Evolutionary conservation across 78 protist genomes (phyloP).

Genomic region (Planoprotostelium fungivorum): DNA sequence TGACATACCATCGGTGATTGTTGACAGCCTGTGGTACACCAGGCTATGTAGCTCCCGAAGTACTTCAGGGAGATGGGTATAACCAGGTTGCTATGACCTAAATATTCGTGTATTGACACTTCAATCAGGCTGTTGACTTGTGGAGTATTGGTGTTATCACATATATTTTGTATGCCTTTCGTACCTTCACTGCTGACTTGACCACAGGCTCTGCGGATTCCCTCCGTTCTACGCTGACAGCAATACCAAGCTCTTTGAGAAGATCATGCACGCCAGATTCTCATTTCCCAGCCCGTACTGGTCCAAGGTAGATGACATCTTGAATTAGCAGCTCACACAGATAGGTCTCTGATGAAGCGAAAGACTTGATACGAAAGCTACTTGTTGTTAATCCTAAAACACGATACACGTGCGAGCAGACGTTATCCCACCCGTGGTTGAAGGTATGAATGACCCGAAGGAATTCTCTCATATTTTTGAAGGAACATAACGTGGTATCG

Average conservation of each 20-base stretch:
- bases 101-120: constrained; percentile 47
- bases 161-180: constrained; percentile 34
- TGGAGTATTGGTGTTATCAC: constrained; percentile 75
- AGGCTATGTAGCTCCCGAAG: constrained; percentile 46
- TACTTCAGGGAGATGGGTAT: not conserved
- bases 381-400: constrained; percentile 39
- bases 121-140: constrained; percentile 64
- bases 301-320: constrained; percentile 15
- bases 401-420: not conserved
- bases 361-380: constrained; percentile 54
- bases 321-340: not conserved
- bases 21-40: constrained; percentile 71
- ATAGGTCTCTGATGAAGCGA: constrained; percentile 51
- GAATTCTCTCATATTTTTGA: not conserved
- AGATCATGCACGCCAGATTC: constrained; percentile 38
- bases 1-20: not conserved
- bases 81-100: constrained; percentile 30
- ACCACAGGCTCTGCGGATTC: constrained; percentile 38
- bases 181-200: not conserved
- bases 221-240: constrained; percentile 55
- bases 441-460: not conserved
- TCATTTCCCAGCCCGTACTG: constrained; percentile 46
- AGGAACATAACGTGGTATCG: not conserved
- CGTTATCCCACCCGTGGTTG: not conserved
- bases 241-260: constrained; percentile 36